Base-by-base conservation (phyloP, 768 basidiomycete species). In the Pleurotus tuoliensis region DNA sequence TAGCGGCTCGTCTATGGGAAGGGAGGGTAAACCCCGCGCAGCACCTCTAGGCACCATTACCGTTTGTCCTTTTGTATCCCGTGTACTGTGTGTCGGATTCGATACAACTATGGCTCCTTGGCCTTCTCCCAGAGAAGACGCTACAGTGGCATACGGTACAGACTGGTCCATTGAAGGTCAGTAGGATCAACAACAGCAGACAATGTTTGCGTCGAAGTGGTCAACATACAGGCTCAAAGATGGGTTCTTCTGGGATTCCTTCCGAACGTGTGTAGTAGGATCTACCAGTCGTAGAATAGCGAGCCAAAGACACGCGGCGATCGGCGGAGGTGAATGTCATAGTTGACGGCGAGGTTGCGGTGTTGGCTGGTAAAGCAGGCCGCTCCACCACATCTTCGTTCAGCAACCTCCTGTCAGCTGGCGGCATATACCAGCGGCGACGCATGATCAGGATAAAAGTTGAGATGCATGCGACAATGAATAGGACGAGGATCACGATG, bases 1-100 rank as follows among this genome's bases (percentile, higher is more conserved):
- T 18, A 34, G 13, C 45, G 55, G 41, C 34, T 58, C 57, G 7
- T 47, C 34, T 43, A 39, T 52, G 11, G 59, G 57, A 16, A 60
- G 25, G 22, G n/a, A 13, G 15, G 40, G 30, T 16, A 58, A 41
- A 12, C 15, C 45, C 27, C 44, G 46, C 9, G 45, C 50, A 12
- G 38, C 56, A 9, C 27, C 43, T 12, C 37, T 47, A 1, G 54
- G 48, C 18, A 54, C 5, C 46, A 47, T 22, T n/a, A 18, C 41
- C 20, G 39, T 38, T 47, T 37, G 34, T 13, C 49, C 47, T 44
- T 53, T 61, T 22, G 9, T 24, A 20, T 13, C 12, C 20, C 37
- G 20, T 20, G 20, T 18, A 16, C 24, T 37, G 8, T 13, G 30
- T 34, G 30, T 44, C 15, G 54, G 44, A 16, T 16, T 27, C 3